These are phyloP conservation scores for Umbelopsis sp. DNA, from an alignment of 192 early-diverging fungal species.

Conservation along the genomic window DNA sequence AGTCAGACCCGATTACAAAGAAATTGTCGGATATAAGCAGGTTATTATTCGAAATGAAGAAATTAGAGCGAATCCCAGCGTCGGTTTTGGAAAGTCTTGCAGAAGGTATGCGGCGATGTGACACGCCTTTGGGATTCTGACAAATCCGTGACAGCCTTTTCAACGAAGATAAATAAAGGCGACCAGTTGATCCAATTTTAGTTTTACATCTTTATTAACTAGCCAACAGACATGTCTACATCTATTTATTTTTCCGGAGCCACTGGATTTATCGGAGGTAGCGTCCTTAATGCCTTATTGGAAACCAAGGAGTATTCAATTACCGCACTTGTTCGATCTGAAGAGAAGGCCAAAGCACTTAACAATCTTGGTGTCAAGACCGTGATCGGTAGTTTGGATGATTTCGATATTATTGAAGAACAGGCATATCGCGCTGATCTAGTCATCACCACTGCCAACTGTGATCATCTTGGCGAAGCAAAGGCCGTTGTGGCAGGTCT, in stretches of 20 bases:
- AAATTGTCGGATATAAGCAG: no score
- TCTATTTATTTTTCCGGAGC: slow-evolving; percentile 8
- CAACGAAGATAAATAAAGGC: background rate
- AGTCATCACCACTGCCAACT: background rate
- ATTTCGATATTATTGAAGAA: background rate
- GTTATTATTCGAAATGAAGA: background rate
- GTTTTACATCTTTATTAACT: background rate
- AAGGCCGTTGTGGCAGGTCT: slow-evolving; percentile 16
- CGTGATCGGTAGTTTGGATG: background rate
- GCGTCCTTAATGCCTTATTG: background rate
- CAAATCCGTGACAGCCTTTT: slow-evolving; percentile 20
- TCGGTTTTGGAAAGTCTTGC: background rate
- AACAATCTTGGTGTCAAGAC: slow-evolving; percentile 3
- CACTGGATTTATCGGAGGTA: slow-evolving; percentile 13
- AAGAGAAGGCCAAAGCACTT: background rate
- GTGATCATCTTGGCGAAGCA: slow-evolving; percentile 8
- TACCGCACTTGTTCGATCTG: slow-evolving; percentile 8
- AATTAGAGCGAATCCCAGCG: background rate
- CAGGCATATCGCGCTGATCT: slow-evolving; percentile 5
- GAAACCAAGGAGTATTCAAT: slow-evolving; percentile 10
- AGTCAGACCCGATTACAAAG: no score
- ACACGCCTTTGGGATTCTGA: slow-evolving; percentile 12
- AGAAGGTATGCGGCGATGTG: background rate
- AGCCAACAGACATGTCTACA: slow-evolving; percentile 6
- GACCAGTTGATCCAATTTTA: background rate